These are phyloP conservation scores for Trametes coccinea DNA, from an alignment of 768 basidiomycete species.

Conservation along the genomic window DNA sequence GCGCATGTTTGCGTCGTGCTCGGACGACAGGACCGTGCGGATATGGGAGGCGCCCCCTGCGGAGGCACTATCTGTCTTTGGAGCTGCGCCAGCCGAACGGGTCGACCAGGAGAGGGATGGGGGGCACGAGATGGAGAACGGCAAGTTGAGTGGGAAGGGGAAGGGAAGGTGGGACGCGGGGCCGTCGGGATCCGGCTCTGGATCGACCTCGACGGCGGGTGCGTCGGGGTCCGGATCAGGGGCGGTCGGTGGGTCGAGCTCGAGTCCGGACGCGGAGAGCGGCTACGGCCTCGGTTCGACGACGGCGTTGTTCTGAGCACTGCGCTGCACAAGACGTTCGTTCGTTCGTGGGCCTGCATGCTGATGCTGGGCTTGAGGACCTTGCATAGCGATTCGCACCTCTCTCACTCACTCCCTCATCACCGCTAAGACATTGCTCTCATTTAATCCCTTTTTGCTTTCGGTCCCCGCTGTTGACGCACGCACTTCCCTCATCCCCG, in stretches of 20 bases:
- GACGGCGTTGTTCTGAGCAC: conserved; percentile 18
- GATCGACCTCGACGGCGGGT: background rate
- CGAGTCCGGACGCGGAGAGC: conserved; percentile 4
- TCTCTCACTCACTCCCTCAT: background rate
- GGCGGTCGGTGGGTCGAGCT: conserved; percentile 1
- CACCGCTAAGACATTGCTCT: conserved; percentile 5
- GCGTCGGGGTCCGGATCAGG: background rate
- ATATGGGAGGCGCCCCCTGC: conserved; percentile 67
- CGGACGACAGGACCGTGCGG: conserved; percentile 88
- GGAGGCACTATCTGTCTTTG: conserved; percentile 12
- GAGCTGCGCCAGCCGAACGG: background rate
- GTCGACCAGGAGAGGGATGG: conserved; percentile 17
- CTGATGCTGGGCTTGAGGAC: background rate
- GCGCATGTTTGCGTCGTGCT: conserved; percentile 94
- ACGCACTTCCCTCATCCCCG: background rate
- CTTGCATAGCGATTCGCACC: conserved; percentile 1
- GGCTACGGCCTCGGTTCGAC: conserved; percentile 22
- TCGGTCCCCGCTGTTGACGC: background rate
- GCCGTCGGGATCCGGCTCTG: background rate
- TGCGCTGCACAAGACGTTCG: too few relatives aligned
- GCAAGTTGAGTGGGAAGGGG: conserved; percentile 27
- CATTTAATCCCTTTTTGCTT: conserved; percentile 9
- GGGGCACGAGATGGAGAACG: conserved; percentile 19
- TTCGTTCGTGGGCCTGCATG: background rate
- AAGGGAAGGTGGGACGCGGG: conserved; percentile 24